Base-by-base conservation (phyloP, 2,329 filamentous ascomycete genomes). In the Monosporascus sp. region DNA sequence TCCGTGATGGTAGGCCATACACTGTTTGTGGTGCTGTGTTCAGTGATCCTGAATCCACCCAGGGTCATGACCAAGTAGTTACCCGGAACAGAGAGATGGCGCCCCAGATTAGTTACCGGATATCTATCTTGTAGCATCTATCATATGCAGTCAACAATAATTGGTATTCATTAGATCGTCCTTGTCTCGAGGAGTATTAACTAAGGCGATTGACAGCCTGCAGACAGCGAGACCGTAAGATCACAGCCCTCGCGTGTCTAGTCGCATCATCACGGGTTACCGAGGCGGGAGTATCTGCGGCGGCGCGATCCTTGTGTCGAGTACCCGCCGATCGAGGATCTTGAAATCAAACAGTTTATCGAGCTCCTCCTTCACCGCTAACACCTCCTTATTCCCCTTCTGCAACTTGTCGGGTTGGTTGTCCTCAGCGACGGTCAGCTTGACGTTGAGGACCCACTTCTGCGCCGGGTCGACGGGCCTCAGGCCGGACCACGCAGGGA, bases 321-420 rank as follows among this genome's bases (percentile, higher is more conserved):
- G 64, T 14, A 64, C 58, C 19, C 60, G 60, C 7, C 67, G 58
- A 26, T 89, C 72, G 84, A 97, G 84, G 49, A 81, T 76, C 62
- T 85, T 78, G 73, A 97, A 97, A 67, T 96, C 90, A 63, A 97
- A 97, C 4, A 95, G 77, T 38, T 80, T 86, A 53, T 87, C 85
- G 43, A 97, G 91, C 67, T 96, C 91, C 49, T 82, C 76, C 63
- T 76, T 77, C 59, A 81, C 60, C 1, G 66, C 70, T 19, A 76
- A 58, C 5, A 87, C 68, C 56, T 76, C 72, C n/a, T 79, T 78
- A 41, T 78, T 75, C 0, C 74, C 81, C 58, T 81, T 77, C 45
- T 77, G 72, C 31, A 85, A 74, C 62, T 81, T 80, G 38, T 82
- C 80, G 0, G 81, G 81, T 50, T 80, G 77, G 58, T 75, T 80